These are phyloP conservation scores for Rhodotorula babjevae DNA, from an alignment of 768 basidiomycete species.

Conservation along the genomic window DNA sequence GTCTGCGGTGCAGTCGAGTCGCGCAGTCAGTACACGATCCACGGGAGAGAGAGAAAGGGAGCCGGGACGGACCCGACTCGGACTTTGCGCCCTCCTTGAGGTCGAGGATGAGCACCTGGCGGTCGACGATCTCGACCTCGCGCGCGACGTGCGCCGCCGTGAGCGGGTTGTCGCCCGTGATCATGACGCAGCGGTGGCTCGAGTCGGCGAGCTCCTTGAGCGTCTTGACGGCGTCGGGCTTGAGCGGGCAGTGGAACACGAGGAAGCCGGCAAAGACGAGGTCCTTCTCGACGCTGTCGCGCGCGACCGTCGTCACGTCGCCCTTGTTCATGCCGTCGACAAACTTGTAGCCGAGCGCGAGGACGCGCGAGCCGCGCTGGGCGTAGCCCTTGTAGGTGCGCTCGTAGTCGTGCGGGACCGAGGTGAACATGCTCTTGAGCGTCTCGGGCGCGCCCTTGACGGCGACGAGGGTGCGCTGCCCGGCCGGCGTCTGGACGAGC, in stretches of 20 bases:
- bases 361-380: slow-evolving; percentile 82
- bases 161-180: slow-evolving; percentile 96
- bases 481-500: slow-evolving; percentile 39
- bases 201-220: slow-evolving; percentile 93
- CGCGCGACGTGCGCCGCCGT: slow-evolving; percentile 93
- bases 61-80: slow-evolving; percentile 57
- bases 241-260: slow-evolving; percentile 97
- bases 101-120: slow-evolving; percentile 88
- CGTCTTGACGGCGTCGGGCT: slow-evolving; percentile 80
- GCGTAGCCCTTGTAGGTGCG: slow-evolving; percentile 94
- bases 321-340: slow-evolving; percentile 66
- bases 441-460: slow-evolving; percentile 99
- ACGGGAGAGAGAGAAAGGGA: too few relatives aligned
- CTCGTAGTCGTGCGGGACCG: slow-evolving; percentile 75
- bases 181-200: slow-evolving; percentile 99
- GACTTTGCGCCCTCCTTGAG: slow-evolving; percentile 70
- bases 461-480: slow-evolving; percentile 47
- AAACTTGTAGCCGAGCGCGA: slow-evolving; percentile 84
- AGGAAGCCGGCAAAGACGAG: slow-evolving; percentile 90
- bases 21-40: too few relatives aligned
- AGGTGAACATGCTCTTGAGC: slow-evolving; percentile 75
- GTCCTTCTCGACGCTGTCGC: slow-evolving; percentile 71
- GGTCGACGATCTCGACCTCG: slow-evolving; percentile 95
- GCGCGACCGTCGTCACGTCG: slow-evolving; percentile 82
- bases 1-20: too few relatives aligned